Percentiles rank a stretch among this genome's conserved stretches.
Conservation (phyloP, 73 alveolate species). For the Breviolum minutum region DNA sequence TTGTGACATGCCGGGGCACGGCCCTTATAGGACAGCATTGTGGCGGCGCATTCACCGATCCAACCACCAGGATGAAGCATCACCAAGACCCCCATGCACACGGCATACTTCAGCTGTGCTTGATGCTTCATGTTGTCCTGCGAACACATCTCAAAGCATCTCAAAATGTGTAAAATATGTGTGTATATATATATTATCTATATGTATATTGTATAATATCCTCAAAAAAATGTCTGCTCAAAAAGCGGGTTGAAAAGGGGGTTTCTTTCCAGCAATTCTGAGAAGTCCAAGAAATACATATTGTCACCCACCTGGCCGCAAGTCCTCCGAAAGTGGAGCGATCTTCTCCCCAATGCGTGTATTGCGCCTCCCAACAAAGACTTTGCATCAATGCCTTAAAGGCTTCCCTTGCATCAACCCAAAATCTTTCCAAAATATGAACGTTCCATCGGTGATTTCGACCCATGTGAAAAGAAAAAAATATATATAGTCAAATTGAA, state of each 20-base stretch:
- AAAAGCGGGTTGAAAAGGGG: too few species aligned
- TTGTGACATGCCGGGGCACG: conserved; percentile 6
- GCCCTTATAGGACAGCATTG: conserved; percentile 89
- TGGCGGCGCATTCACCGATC: conserved; percentile 94
- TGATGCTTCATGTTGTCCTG: conserved; percentile 93
- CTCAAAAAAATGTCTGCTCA: too few species aligned
- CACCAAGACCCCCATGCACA: conserved; percentile 81
- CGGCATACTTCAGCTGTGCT: conserved; percentile 94
- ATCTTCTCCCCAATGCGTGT: conserved; percentile 87
- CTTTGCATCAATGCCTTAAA: not conserved
- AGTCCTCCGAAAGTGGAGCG: conserved; percentile 54
- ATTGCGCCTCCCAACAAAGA: conserved; percentile 25
- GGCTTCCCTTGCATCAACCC: too few species aligned
- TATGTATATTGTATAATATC: too few species aligned
- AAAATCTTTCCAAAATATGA: too few species aligned
- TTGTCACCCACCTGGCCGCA: not conserved
- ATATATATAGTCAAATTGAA: too few species aligned
- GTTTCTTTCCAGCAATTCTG: too few species aligned
- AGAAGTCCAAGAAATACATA: too few species aligned
- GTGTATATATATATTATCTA: too few species aligned
- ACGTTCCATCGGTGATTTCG: not conserved
- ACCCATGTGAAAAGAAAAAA: too few species aligned
- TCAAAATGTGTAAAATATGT: too few species aligned
- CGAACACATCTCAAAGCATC: not conserved
- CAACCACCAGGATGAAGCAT: conserved; percentile 77